Evolutionary conservation across 2,329 filamentous ascomycete genomes (phyloP).

Genomic region (Trichoderma lentiforme): DNA sequence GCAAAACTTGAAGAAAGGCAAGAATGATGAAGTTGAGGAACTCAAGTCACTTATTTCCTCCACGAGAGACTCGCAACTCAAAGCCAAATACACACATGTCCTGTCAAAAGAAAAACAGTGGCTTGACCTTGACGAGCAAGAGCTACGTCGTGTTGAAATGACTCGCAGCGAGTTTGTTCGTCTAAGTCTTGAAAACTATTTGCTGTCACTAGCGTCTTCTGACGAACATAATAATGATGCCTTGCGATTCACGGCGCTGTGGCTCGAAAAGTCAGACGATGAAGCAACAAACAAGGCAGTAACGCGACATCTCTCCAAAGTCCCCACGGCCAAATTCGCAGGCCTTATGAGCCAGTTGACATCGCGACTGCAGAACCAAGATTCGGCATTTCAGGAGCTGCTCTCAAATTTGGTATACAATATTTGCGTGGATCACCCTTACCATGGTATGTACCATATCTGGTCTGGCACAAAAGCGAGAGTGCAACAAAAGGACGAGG

Average conservation of each 20-base stretch:
- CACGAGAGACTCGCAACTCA: slow-evolving; percentile 52
- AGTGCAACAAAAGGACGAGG: slow-evolving; percentile 67
- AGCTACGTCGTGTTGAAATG: slow-evolving; percentile 73
- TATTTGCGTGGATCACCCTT: slow-evolving; percentile 90
- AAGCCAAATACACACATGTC: slow-evolving; percentile 56
- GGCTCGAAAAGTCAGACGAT: slow-evolving; percentile 83
- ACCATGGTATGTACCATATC: slow-evolving; percentile 96
- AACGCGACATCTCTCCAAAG: slow-evolving; percentile 62
- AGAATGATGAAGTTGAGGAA: slow-evolving; percentile 74
- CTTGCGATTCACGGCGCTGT: slow-evolving; percentile 87
- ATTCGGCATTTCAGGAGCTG: slow-evolving; percentile 70
- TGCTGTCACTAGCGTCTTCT: slow-evolving; percentile 77
- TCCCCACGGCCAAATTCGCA: slow-evolving; percentile 90
- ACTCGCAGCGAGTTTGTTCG: slow-evolving; percentile 80
- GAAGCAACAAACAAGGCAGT: slow-evolving; percentile 75
- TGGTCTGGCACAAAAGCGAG: slow-evolving; percentile 75
- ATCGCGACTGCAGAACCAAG: slow-evolving; percentile 76
- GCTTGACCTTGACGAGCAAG: slow-evolving; percentile 85
- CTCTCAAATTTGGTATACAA: slow-evolving; percentile 71
- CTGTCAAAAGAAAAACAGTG: slow-evolving; percentile 76
- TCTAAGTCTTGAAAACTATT: slow-evolving; percentile 88
- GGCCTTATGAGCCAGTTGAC: slow-evolving; percentile 92
- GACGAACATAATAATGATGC: slow-evolving; percentile 88
- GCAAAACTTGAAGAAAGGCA: slow-evolving; percentile 73
- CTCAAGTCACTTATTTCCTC: slow-evolving; percentile 59